Percentiles rank a stretch among this genome's conserved stretches.
Conservation (phyloP, 164 flowering plant genomes). For the Protea cynaroides region DNA sequence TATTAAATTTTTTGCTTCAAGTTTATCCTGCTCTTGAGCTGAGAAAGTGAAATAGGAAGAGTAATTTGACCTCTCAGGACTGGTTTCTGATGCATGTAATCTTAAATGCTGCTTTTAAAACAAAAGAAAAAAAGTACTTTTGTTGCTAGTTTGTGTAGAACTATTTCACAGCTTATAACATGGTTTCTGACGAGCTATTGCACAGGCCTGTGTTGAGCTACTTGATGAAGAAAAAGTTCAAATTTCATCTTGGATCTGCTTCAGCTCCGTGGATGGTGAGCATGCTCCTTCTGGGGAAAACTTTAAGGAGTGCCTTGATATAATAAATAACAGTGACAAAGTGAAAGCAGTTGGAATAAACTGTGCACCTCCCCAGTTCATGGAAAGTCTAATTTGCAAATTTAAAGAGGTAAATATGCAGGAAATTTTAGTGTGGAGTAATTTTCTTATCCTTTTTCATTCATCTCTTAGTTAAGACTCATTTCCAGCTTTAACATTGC, state of each 20-base stretch:
- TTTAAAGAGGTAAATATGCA: constrained; percentile 45
- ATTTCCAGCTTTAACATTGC: background rate
- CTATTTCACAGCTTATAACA: background rate
- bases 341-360: constrained; percentile 73
- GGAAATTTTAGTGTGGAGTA: background rate
- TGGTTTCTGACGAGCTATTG: constrained; percentile 1
- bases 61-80: too few relatives aligned
- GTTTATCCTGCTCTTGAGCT: too few relatives aligned
- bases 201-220: constrained; percentile 71
- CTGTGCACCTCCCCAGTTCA: constrained; percentile 80
- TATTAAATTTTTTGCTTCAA: too few relatives aligned
- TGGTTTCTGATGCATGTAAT: too few relatives aligned
- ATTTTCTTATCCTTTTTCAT: background rate
- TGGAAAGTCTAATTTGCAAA: constrained; percentile 50
- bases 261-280: constrained; percentile 78
- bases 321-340: constrained; percentile 48
- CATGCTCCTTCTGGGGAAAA: constrained; percentile 79
- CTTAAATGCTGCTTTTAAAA: too few relatives aligned
- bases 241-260: constrained; percentile 85
- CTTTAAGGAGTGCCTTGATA: constrained; percentile 59
- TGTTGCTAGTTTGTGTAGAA: too few relatives aligned
- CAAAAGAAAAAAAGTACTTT: too few relatives aligned
- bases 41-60: too few relatives aligned
- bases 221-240: constrained; percentile 69
- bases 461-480: background rate